These are phyloP conservation scores for Quercus mongolica DNA, from an alignment of 306 rosid genomes.

Conservation along the genomic window DNA sequence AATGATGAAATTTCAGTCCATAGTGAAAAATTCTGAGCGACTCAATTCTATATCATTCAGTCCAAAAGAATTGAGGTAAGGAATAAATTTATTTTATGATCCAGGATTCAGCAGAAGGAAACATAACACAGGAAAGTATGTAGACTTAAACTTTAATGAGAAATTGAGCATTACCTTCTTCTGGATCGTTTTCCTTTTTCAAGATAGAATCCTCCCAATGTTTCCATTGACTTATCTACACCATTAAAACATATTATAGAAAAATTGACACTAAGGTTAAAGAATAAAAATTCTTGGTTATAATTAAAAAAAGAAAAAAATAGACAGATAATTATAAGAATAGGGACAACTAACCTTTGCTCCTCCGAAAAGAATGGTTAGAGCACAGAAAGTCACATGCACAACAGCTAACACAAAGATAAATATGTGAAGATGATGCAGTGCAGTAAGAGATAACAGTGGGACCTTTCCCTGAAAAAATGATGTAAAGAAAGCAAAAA, in stretches of 20 bases:
- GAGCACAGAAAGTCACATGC: constrained; percentile 34
- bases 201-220: constrained; percentile 32
- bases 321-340: background rate
- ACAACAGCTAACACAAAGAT: constrained; percentile 39
- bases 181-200: constrained; percentile 18
- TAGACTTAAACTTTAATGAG: background rate
- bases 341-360: constrained; percentile 11
- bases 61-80: no score
- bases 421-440: constrained; percentile 42
- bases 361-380: constrained; percentile 34
- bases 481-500: background rate
- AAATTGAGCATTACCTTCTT: constrained; percentile 16
- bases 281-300: background rate
- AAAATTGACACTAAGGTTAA: background rate
- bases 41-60: no score
- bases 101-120: background rate
- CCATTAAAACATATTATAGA: background rate
- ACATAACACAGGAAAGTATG: background rate
- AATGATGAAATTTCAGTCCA: no score
- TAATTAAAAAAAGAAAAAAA: background rate
- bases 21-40: no score
- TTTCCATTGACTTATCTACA: constrained; percentile 34
- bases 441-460: constrained; percentile 25
- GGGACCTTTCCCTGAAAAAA: constrained; percentile 32
- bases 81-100: no score